These are phyloP conservation scores for Chalciporus chontae DNA, from an alignment of 768 basidiomycete genomes.

Conservation along the genomic window DNA sequence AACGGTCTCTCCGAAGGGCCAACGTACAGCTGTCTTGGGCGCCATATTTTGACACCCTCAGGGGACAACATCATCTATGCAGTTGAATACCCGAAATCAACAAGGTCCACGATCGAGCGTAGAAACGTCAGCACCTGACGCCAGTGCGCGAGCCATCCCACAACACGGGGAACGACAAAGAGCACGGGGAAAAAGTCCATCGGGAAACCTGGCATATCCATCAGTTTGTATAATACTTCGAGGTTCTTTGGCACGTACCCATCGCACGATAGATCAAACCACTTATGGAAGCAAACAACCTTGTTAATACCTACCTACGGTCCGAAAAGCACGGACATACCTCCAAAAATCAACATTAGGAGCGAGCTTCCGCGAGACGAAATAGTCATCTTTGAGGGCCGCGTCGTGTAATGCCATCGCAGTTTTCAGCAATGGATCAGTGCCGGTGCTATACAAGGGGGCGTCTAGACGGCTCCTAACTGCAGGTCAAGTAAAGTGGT, in stretches of 20 bases:
- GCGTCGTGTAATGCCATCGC: slow-evolving; percentile 87
- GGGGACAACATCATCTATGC: slow-evolving; percentile 85
- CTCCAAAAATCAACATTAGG: slow-evolving; percentile 94
- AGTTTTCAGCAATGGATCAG: slow-evolving; percentile 80
- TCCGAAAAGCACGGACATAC: slow-evolving; percentile 5
- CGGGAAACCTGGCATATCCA: slow-evolving; percentile 66
- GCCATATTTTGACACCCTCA: slow-evolving; percentile 92
- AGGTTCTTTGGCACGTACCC: slow-evolving; percentile 46
- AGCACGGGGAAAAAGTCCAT: slow-evolving; percentile 93
- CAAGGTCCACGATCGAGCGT: not conserved
- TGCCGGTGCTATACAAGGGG: slow-evolving; percentile 59
- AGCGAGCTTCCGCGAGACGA: slow-evolving; percentile 72
- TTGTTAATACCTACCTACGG: not conserved
- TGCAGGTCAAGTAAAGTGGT: not conserved
- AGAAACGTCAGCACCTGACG: slow-evolving; percentile 51
- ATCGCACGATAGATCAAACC: slow-evolving; percentile 90
- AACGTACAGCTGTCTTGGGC: slow-evolving; percentile 82
- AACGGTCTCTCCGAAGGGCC: slow-evolving; percentile 75
- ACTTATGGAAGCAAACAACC: slow-evolving; percentile 22
- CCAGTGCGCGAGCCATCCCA: slow-evolving; percentile 94
- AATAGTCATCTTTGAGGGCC: slow-evolving; percentile 90
- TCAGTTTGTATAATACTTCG: not conserved
- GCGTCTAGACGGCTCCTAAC: not conserved
- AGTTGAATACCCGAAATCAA: slow-evolving; percentile 5
- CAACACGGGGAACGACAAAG: slow-evolving; percentile 88